Conservation (phyloP, 768 basidiomycete species). For the Bullera alba region DNA sequence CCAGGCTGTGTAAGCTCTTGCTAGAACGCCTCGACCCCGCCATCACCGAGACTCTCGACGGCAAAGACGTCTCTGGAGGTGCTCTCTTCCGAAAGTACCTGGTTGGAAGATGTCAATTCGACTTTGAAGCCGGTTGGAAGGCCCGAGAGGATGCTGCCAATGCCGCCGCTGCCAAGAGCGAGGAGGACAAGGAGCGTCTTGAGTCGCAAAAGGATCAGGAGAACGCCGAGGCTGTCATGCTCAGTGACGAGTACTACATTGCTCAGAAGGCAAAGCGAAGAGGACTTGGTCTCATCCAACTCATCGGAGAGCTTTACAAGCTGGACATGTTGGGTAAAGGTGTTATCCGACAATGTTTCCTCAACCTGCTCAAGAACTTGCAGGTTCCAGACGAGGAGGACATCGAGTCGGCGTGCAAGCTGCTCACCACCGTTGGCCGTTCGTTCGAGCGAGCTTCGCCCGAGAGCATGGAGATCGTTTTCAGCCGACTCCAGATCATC, state of each 20-base stretch:
- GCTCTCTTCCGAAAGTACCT: conserved; percentile 95
- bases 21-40: conserved; percentile 84
- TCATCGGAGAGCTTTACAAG: conserved; percentile 98
- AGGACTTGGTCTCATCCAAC: conserved; percentile 92
- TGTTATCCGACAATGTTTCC: conserved; percentile 98
- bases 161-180: conserved; percentile 75
- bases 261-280: conserved; percentile 96
- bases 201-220: conserved; percentile 47
- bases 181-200: conserved; percentile 64
- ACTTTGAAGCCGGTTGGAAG: conserved; percentile 94
- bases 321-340: conserved; percentile 96
- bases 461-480: conserved; percentile 87
- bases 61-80: conserved; percentile 85
- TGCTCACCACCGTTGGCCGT: conserved; percentile 79
- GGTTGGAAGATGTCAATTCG: conserved; percentile 91
- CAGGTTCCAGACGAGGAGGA: conserved; percentile 96
- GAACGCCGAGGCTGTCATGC: conserved; percentile 58
- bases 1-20: conserved; percentile 87
- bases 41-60: conserved; percentile 83
- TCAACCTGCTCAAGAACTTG: conserved; percentile 87
- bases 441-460: conserved; percentile 75
- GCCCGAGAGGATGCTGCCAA: conserved; percentile 78
- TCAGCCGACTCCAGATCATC: conserved; percentile 79
- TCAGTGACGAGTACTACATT: conserved; percentile 92
- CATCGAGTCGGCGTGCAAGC: conserved; percentile 89